Base-by-base conservation (phyloP, 169 alveolate species). In the Cystoisospora suis region DNA sequence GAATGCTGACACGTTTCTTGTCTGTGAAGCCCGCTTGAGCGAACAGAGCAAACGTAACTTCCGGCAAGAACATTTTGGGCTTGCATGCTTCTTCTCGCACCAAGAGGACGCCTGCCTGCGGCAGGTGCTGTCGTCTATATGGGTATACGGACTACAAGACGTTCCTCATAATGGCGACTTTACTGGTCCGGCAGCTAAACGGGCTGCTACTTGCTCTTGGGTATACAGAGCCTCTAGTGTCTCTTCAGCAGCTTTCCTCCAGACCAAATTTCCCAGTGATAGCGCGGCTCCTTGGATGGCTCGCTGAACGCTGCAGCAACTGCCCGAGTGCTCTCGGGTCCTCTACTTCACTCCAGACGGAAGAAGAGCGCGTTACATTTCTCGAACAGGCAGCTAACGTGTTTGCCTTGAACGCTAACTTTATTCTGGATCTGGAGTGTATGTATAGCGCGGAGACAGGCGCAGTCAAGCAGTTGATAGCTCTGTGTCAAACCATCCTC, bases 151-250 rank as follows among this genome's bases (percentile, higher is more conserved):
- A n/a, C n/a, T n/a, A n/a, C n/a, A n/a, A n/a, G n/a, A n/a, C n/a
- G n/a, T n/a, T n/a, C n/a, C n/a, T n/a, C 65, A 15, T 53, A 53
- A 53, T 12, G 29, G 23, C 23, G 65, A 23, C 65, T 12, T 12
- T 53, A 12, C 23, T 40, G 36, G 56, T 72, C 32, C 15, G 83
- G 29, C 83, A 40, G 15, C 83, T 72, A 9, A 72, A 72, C 53
- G 53, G 58, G 38, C 53, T 32, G 27, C 53, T 72, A 34, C 53
- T 72, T 29, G 83, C 83, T 27, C 83, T 72, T 6, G 83, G 83
- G 20, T 72, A 23, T 32, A 40, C 46, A 38, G 83, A 32, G 6
- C 56, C 56, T 56, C 56, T 56, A 0, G 23, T 72, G 56, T 72
- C 83, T 6, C 15, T 1, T 34, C 58, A 53, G 1, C 56, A 38